These are phyloP conservation scores for Apiospora phragmitis DNA, from an alignment of 2,329 filamentous ascomycete genomes.

Conservation along the genomic window DNA sequence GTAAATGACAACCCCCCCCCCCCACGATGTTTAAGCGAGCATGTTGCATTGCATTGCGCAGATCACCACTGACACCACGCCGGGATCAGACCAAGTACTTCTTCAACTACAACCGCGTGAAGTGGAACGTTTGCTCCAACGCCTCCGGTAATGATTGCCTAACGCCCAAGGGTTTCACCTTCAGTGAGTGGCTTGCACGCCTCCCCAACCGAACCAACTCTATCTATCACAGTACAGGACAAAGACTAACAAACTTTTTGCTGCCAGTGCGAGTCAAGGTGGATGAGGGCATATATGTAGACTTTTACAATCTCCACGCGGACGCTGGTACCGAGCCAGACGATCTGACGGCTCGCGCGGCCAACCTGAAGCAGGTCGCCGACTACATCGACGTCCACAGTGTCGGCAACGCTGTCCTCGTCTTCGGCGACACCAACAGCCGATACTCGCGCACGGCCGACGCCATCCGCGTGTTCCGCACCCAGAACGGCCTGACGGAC, in stretches of 20 bases:
- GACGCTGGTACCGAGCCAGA: constrained; percentile 59
- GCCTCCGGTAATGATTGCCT: constrained; percentile 60
- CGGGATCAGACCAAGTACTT: constrained; percentile 52
- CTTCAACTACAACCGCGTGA: constrained; percentile 54
- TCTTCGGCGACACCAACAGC: constrained; percentile 67
- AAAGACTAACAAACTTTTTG: not conserved
- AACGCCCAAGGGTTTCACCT: constrained; percentile 70
- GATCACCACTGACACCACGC: not conserved
- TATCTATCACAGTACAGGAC: not conserved
- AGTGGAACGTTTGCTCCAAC: constrained; percentile 61
- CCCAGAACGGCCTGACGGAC: constrained; percentile 55
- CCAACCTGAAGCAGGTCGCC: constrained; percentile 61
- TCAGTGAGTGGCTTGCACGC: constrained; percentile 34
- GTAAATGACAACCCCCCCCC: not conserved
- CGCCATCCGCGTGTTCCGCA: constrained; percentile 50
- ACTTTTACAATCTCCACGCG: constrained; percentile 67
- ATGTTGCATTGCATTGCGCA: not conserved
- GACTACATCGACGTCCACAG: constrained; percentile 58
- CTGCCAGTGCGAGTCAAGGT: constrained; percentile 51
- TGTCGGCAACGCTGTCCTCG: constrained; percentile 59
- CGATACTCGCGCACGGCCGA: constrained; percentile 60
- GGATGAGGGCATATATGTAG: constrained; percentile 54
- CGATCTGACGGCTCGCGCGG: constrained; percentile 56
- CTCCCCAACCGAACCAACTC: not conserved
- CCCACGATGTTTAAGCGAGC: not conserved